Base-by-base conservation (phyloP, 1,284 basidiomycete species). In the Schizophyllum amplum region DNA sequence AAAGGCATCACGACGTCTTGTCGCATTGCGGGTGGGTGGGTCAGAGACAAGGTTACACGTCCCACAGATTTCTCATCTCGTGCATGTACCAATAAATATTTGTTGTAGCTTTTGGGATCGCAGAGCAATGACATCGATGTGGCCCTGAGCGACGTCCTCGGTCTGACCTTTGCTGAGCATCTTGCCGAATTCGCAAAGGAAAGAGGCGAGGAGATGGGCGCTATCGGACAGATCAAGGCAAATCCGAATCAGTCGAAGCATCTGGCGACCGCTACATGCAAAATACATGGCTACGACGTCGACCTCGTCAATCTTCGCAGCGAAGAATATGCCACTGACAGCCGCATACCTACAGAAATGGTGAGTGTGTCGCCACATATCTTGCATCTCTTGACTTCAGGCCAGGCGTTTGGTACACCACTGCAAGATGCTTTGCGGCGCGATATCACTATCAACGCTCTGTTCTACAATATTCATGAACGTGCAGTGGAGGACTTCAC, bases 171-270 rank as follows among this genome's bases (percentile, higher is more conserved):
- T 71, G 97, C 96, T 1, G 80, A 88, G 58, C 78, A 86, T 57
- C 86, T 99, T 60, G 81, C 86, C 20, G 72, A 77, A 22, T 97
- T 92, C 63, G 77, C 83, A 0, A 67, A 75, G 7, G 71, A 66
- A 23, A 80, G 84, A 52, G 75, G 80, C 49, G 68, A 90, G 13
- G 63, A 79, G 24, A 82, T 83, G 1, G 83, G 85, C 55, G 79
- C 79, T 22, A 78, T 90, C 47, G 75, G 88, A 22, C 92, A 87
- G 66, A 94, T 99, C 58, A 92, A 91, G 55, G 88, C 89, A 60
- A 98, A 99, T 66, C 96, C 97, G 0, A 93, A 96, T 52, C 97
- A 99, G 74, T 96, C 92, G 56, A 99, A 99, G 71, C 97, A 98
- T 72, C 80, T 99, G 33, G 96, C 99, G 72, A 98, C 97, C 0